Base-by-base conservation (phyloP, 2,329 filamentous ascomycete genomes). In the Ilyonectria sp. region DNA sequence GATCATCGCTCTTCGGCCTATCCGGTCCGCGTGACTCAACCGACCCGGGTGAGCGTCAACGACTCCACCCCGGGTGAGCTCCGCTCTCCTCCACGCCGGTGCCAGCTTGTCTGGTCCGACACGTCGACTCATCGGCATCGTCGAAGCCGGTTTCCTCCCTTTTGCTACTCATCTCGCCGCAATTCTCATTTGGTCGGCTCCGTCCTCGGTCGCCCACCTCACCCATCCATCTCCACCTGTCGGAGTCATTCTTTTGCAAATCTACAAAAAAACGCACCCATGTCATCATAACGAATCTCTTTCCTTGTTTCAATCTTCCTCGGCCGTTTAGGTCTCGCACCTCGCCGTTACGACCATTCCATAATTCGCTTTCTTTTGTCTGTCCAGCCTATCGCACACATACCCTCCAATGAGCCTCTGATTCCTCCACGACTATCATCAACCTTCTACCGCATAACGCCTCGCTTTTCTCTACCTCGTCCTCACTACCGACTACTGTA, bases 231-330 rank as follows among this genome's bases (percentile, higher is more conserved):
- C 61, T 64, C 60, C 64, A 69, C 69, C 69, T 73, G 72, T 71
- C 69, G 69, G 72, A 76, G 71, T 74, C 77, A 74, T 73, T 76
- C 75, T 74, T 78, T 76, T 71, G 57, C 57, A 67, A 70, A 71
- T 40, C 58, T 69, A 67, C 69, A 68, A 74, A 70, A 70, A 72
- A 78, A 77, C 76, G 78, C 75, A 74, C 79, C 78, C 77, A 84
- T 84, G 82, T 83, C 78, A 77, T 79, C 72, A 80, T 84, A 84
- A 84, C 82, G 82, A 81, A 77, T 76, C 62, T 75, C 73, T 70
- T 76, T 77, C 76, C 73, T 78, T 80, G 74, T 72, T 71, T 76
- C 69, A 74, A 75, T 65, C 69, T 75, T 75, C 70, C 68, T 68
- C 71, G 76, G 76, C 77, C 76, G 54, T 69, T 71, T 64, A 73